Base-by-base conservation (phyloP, 129 eudicot species). In the Silybum marianum region DNA sequence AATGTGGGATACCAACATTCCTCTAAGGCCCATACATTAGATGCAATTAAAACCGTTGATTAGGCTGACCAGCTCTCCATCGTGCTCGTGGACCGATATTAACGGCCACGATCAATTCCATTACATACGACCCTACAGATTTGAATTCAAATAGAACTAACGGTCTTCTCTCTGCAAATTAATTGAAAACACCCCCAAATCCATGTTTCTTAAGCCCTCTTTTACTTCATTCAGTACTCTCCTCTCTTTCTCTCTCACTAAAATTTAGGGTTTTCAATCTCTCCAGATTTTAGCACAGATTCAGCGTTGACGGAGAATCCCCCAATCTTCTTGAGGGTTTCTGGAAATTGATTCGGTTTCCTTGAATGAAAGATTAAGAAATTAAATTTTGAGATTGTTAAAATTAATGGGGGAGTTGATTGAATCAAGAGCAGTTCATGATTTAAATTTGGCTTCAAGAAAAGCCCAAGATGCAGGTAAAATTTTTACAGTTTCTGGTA, bases 391-490 rank as follows among this genome's bases (percentile, higher is more conserved):
- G 21, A 30, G 76, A 80, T 75, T 63, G 32, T 26, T 32, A 68
- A 22, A 70, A 85, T 88, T 71, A 69, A 95, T 93, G 99, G 98
- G 86, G 91, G 98, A 87, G 91, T 86, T 79, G 86, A 77, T 77
- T 30, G 74, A 78, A 48, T 81, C 85, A 63, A 86, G 88, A 73
- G 87, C 82, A 26, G 82, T 80, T 71, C 86, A 88, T 46, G 96
- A 88, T 63, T 84, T 88, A 32, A 88, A 93, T 80, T 83, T 88
- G 85, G 98, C 95, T 84, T 91, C 95, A 86, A 96, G 99, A 87
- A 96, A 89, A 82, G 93, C 95, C 14, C 98, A 93, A 85, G 98
- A 96, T 88, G 93, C 98, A 80, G 98, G 97, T 90, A 62, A 69
- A 48, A 60, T 28, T 7, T 2, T 74, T 13, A 9, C 13, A 25